Percentiles rank a stretch among this genome's conserved stretches.
Evolutionary conservation across 1,139 yeast species (phyloP).

Genomic region (Saccharomycopsis crataegensis): DNA sequence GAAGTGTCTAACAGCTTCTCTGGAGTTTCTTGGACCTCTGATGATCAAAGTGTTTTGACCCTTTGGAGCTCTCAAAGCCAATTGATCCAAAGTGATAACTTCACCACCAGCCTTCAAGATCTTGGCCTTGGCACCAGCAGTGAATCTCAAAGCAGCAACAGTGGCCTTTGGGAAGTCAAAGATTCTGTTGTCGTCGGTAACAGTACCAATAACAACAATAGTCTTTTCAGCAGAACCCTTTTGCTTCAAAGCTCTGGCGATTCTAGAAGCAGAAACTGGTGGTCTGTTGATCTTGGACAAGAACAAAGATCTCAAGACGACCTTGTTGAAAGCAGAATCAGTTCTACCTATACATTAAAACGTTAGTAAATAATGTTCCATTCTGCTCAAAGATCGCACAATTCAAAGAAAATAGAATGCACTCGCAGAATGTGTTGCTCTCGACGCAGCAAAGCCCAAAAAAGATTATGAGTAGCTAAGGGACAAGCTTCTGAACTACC

Average conservation of each 20-base stretch:
- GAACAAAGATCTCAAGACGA: conserved; percentile 88
- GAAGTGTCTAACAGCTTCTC: conserved; percentile 99
- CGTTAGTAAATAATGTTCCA: conserved; percentile 29
- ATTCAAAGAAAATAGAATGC: conserved; percentile 18
- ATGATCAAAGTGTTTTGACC: conserved; percentile 97
- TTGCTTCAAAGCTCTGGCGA: conserved; percentile 74
- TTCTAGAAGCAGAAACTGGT: conserved; percentile 94
- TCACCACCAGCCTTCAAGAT: conserved; percentile 99
- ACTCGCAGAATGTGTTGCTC: conserved; percentile 19
- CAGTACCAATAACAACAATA: conserved; percentile 98
- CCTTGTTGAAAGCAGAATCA: conserved; percentile 98
- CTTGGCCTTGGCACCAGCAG: conserved; percentile 98
- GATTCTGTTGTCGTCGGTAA: conserved; percentile 96
- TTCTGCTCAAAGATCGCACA: conserved; percentile 32
- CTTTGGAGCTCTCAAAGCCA: conserved; percentile 98
- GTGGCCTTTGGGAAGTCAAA: conserved; percentile 93
- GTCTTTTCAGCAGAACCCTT: conserved; percentile 87
- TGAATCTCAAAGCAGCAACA: conserved; percentile 98
- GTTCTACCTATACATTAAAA: conserved; percentile 71
- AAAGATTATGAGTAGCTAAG: neutral
- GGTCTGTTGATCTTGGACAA: conserved; percentile 99
- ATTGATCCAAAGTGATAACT: conserved; percentile 97
- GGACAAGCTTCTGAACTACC: no score
- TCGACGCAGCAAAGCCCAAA: conserved; percentile 9
- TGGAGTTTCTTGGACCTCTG: conserved; percentile 98